A percentile compares a stretch with the other conserved stretches of the same genome.
These are phyloP conservation scores for Metschnikowia borealis DNA, from an alignment of 805 yeast genomes.

Conservation along the genomic window DNA sequence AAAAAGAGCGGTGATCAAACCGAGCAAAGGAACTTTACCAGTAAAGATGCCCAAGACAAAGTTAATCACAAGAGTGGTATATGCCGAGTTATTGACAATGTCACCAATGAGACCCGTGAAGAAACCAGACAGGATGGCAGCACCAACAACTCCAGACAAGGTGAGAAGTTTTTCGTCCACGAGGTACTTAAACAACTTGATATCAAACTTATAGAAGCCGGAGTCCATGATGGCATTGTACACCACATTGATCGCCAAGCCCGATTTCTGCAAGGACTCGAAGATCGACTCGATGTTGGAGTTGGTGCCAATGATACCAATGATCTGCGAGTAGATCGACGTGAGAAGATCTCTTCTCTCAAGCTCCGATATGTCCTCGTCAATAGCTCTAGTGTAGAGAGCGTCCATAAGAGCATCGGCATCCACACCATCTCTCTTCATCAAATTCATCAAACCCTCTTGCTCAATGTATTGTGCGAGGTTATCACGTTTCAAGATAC, in stretches of 20 bases:
- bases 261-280: constrained; percentile 22
- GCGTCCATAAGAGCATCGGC: constrained; percentile 5
- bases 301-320: constrained; percentile 18
- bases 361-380: not conserved
- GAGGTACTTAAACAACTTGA: constrained; percentile 16
- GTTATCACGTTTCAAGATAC: constrained; percentile 14
- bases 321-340: constrained; percentile 11
- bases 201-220: constrained; percentile 17
- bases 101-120: constrained; percentile 9
- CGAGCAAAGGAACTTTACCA: constrained; percentile 12
- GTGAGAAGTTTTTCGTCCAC: constrained; percentile 14
- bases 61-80: constrained; percentile 11
- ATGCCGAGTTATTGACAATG: constrained; percentile 11
- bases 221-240: constrained; percentile 16
- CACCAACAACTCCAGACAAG: constrained; percentile 8
- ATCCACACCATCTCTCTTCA: constrained; percentile 12
- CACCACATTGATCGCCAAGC: constrained; percentile 20
- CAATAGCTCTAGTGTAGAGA: constrained; percentile 5
- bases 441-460: constrained; percentile 7
- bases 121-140: constrained; percentile 15
- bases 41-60: constrained; percentile 13
- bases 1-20: constrained; percentile 9
- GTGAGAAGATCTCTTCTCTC: constrained; percentile 12
- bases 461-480: constrained; percentile 4
- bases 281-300: constrained; percentile 18